Conservation (phyloP, 805 yeast species). For the Candida jianshihensis region DNA sequence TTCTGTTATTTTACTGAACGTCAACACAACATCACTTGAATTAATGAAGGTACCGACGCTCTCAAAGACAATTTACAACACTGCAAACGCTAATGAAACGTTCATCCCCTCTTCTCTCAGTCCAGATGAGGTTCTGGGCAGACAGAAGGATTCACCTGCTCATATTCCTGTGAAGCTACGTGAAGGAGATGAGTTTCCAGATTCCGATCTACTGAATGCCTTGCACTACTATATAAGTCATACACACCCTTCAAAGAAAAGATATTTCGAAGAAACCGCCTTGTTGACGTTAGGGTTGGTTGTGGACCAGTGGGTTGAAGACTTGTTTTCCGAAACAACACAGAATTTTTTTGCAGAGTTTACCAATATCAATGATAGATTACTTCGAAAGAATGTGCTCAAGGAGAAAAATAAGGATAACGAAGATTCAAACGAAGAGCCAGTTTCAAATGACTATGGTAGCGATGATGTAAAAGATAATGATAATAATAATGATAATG, state of each 20-base stretch:
- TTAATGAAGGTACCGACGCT: no score
- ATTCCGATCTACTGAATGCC: conserved; percentile 24
- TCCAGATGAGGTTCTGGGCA: conserved; percentile 13
- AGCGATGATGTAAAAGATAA: no score
- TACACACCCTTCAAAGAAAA: conserved; percentile 18
- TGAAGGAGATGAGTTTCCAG: conserved; percentile 13
- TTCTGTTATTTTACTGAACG: no score
- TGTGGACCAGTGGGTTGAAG: conserved; percentile 31
- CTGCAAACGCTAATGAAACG: not conserved
- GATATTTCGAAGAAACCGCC: conserved; percentile 30
- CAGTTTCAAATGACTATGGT: no score
- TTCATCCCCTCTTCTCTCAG: not conserved
- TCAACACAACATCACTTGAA: no score
- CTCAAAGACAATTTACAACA: no score
- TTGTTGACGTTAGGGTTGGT: conserved; percentile 29
- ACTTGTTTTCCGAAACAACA: conserved; percentile 6
- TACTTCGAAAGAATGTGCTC: no score
- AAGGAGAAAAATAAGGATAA: not conserved
- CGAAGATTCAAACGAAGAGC: not conserved
- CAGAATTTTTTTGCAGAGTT: conserved; percentile 6
- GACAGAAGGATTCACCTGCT: conserved; percentile 1
- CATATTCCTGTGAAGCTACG: conserved; percentile 15
- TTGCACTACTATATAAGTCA: conserved; percentile 28
- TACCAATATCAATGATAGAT: not conserved
- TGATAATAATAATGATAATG: no score